phyloP scores from a whole-genome alignment of 768 basidiomycete species.

The Collybia sordida region DNA sequence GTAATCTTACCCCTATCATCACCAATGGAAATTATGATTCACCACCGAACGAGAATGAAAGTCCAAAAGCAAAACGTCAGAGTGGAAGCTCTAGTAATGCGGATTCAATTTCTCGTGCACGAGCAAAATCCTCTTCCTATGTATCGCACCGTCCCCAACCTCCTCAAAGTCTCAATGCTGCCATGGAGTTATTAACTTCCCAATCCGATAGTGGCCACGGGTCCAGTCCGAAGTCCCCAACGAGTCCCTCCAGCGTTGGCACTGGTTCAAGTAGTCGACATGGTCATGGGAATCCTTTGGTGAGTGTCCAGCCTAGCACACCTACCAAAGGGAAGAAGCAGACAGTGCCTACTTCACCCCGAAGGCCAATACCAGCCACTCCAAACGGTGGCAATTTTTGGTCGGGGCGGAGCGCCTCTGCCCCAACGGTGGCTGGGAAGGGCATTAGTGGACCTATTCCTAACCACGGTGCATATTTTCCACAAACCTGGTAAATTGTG shows the following conservation, averaged over 20 bases:
- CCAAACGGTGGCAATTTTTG: slow-evolving; percentile 31
- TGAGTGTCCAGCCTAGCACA: slow-evolving; percentile 23
- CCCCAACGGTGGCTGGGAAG: slow-evolving; percentile 56
- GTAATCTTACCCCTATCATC: slow-evolving; percentile 22
- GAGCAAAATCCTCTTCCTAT: slow-evolving; percentile 55
- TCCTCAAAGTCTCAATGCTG: slow-evolving; percentile 73
- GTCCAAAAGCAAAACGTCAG: slow-evolving; percentile 27
- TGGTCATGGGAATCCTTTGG: slow-evolving; percentile 18
- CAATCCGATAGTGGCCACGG: slow-evolving; percentile 40
- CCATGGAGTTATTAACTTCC: slow-evolving; percentile 61
- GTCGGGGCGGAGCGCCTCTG: slow-evolving; percentile 32
- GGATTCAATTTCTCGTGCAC: slow-evolving; percentile 43
- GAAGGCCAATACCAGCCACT: slow-evolving; percentile 40
- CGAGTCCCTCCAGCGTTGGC: slow-evolving; percentile 19
- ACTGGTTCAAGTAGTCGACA: slow-evolving; percentile 15
- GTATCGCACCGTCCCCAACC: slow-evolving; percentile 53
- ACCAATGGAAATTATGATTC: slow-evolving; percentile 25
- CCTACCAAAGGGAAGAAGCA: slow-evolving; percentile 25
- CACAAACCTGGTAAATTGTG: slow-evolving; percentile 1
- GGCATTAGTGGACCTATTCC: slow-evolving; percentile 68
- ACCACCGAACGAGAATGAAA: slow-evolving; percentile 32
- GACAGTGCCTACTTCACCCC: slow-evolving; percentile 40
- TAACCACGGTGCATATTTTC: slow-evolving; percentile 57
- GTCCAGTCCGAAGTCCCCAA: slow-evolving; percentile 23
- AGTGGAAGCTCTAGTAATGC: slow-evolving; percentile 24